These are phyloP conservation scores for Paragyromitra xinjiangensis DNA, from an alignment of 495 filamentous ascomycete species.

Conservation along the genomic window DNA sequence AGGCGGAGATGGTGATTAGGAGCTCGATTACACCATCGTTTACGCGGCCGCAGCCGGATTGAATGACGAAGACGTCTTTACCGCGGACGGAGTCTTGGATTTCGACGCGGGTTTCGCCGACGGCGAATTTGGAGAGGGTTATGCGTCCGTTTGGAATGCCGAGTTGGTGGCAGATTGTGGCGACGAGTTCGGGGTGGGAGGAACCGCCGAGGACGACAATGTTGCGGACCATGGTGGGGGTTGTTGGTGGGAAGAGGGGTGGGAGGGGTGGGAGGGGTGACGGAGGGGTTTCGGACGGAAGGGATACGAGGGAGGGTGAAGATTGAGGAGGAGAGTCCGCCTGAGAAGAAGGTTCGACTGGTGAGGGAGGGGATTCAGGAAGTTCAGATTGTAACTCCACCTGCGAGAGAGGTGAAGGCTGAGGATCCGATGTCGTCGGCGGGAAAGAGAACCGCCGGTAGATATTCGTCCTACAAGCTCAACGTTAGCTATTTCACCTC, in stretches of 20 bases:
- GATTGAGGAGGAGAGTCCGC: constrained; percentile 1
- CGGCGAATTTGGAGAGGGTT: constrained; percentile 87
- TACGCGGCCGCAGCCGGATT: constrained; percentile 84
- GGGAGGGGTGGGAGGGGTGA: neutral
- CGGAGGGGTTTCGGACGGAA: neutral
- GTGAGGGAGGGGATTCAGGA: neutral
- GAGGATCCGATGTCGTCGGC: neutral
- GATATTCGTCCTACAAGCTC: neutral
- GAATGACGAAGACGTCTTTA: constrained; percentile 98
- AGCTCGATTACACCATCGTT: constrained; percentile 97
- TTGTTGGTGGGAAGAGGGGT: neutral
- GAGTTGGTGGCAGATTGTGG: constrained; percentile 84
- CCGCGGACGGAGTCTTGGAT: constrained; percentile 94
- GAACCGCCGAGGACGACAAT: constrained; percentile 92
- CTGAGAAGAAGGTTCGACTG: neutral
- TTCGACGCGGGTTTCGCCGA: constrained; percentile 93
- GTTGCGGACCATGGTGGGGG: constrained; percentile 82
- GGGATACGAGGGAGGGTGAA: constrained; percentile 6
- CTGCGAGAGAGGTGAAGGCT: neutral
- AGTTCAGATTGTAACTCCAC: neutral
- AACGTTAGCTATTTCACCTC: neutral
- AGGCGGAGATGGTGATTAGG: constrained; percentile 94
- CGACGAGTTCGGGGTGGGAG: constrained; percentile 87
- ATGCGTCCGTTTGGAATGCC: constrained; percentile 84
- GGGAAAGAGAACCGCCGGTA: neutral